These are phyloP conservation scores for Populus alba DNA, from an alignment of 345 rosid genomes.

Conservation along the genomic window DNA sequence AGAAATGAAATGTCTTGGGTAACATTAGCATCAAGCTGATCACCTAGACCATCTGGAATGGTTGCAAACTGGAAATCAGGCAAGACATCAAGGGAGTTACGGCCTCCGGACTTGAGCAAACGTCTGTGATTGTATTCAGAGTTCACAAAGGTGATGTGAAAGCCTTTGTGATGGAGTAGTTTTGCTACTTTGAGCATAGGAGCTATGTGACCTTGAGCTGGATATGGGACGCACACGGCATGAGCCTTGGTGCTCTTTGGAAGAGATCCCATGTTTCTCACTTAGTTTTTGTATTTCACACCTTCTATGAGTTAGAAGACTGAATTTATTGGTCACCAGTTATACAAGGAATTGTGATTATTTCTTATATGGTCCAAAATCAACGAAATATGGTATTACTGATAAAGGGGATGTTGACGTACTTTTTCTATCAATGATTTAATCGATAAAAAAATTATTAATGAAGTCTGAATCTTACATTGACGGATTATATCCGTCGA, in stretches of 20 bases:
- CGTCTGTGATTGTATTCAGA: not conserved
- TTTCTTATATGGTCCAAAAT: no score
- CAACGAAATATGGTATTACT: no score
- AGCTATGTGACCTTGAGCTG: slow-evolving; percentile 41
- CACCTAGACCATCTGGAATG: not conserved
- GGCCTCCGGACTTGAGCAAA: not conserved
- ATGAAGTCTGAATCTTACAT: no score
- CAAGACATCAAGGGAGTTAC: not conserved
- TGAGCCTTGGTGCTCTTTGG: slow-evolving; percentile 11
- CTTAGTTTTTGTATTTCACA: no score
- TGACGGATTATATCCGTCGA: no score
- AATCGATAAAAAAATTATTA: no score
- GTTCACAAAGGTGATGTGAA: slow-evolving; percentile 43
- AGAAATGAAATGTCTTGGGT: not conserved
- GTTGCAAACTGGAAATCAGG: slow-evolving; percentile 1
- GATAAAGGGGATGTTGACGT: no score
- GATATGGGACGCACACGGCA: slow-evolving; percentile 32
- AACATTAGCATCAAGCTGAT: not conserved
- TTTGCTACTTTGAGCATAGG: slow-evolving; percentile 39
- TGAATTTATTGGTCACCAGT: no score
- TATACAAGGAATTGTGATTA: no score
- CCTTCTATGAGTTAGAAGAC: no score
- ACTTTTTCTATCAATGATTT: no score
- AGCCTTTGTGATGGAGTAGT: slow-evolving; percentile 35
- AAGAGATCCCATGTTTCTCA: no score